Evolutionary conservation across 805 yeast species (phyloP).

Genomic region (Kodamaea lidongshanica): DNA sequence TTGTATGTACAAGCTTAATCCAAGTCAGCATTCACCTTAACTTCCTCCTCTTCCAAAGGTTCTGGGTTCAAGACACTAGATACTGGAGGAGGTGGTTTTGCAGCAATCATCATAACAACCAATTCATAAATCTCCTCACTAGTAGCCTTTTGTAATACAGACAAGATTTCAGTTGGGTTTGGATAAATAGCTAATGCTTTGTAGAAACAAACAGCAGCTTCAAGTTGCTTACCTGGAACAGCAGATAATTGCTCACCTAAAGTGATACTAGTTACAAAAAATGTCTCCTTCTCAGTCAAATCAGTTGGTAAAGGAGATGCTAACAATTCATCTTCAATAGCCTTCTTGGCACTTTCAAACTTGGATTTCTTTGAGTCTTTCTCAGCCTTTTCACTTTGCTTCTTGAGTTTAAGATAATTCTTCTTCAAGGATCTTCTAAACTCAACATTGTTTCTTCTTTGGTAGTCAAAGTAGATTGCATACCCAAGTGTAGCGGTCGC

Average conservation of each 20-base stretch:
- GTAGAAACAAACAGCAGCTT: conserved; percentile 87
- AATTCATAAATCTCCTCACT: conserved; percentile 78
- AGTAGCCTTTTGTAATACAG: conserved; percentile 82
- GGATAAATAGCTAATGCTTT: conserved; percentile 92
- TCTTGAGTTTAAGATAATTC: conserved; percentile 55
- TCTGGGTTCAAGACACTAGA: conserved; percentile 47
- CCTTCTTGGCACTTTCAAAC: conserved; percentile 53
- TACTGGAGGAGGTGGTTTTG: conserved; percentile 80
- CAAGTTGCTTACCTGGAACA: conserved; percentile 60
- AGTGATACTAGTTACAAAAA: conserved; percentile 78
- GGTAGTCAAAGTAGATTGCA: conserved; percentile 85
- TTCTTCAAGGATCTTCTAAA: conserved; percentile 75
- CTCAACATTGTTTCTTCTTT: conserved; percentile 73
- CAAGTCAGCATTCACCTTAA: conserved; percentile 22
- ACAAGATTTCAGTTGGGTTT: conserved; percentile 85
- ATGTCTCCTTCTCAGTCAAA: conserved; percentile 62
- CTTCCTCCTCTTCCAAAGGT: conserved; percentile 16
- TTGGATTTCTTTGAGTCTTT: conserved; percentile 56
- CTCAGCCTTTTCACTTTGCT: conserved; percentile 47
- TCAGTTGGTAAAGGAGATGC: conserved; percentile 72
- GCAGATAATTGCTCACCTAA: conserved; percentile 76
- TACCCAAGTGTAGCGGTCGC: conserved; percentile 63
- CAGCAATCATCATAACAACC: conserved; percentile 82
- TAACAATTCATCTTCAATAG: conserved; percentile 57
- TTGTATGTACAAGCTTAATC: conserved; percentile 18